Base-by-base conservation (phyloP, 1,139 yeast species). In the Kazachstania sp. region DNA sequence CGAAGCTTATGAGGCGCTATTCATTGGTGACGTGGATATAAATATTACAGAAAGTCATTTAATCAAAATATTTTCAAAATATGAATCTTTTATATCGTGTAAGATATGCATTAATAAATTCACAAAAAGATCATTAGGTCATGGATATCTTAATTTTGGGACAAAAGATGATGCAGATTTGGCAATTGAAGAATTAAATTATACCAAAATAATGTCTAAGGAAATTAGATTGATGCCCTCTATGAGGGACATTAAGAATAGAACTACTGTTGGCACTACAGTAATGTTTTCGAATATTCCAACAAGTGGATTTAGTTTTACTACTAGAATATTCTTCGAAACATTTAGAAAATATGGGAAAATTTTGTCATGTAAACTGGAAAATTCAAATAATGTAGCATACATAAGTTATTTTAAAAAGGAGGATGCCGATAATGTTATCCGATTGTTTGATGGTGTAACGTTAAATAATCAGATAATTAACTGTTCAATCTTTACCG, bases 161-260 rank as follows among this genome's bases (percentile, higher is more conserved):
- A 59, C 63, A 32, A 59, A 59, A 23, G 53, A 54, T 7, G 72
- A 69, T 38, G 78, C 77, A 1, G 58, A 61, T 12, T 29, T 34
- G 4, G 79, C 79, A 2, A 63, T 71, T 31, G 74, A 73, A 28
- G 68, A 67, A 12, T 61, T 72, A 37, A 76, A 74, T 52, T 77
- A 74, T 53, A 68, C 71, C 3, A 55, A 55, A 0, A 57, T 77
- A 3, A 53, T 60, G 23, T 68, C 66, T 5, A 65, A 67, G 31
- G 79, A 75, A 47, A 68, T 78, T 37, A 65, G 79, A 53, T 73
- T 77, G 16, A 74, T 76, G 79, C 76, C 75, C 2, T 74, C 78
- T 0, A 51, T 75, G 47, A 70, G 77, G 54, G 57, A 63, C 41
- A 43, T 58, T 1, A 45, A 48, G 26, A 56, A 49, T 45, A 56